A percentile compares a stretch with the other conserved stretches of the same genome.
phyloP scores from a whole-genome alignment of 208 protist species.

The Porcisia deanei region DNA sequence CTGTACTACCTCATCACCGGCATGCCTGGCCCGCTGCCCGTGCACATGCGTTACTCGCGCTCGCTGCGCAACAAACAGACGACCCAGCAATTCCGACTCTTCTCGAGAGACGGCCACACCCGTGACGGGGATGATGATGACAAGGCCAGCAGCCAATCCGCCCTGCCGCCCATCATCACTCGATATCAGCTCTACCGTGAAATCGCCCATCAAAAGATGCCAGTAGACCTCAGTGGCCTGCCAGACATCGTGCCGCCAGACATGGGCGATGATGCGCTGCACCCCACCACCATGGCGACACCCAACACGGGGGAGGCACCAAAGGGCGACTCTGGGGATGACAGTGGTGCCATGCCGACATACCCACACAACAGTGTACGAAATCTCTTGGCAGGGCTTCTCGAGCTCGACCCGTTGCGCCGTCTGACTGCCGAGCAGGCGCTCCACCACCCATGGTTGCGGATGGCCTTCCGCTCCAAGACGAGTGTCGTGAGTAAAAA shows the following conservation, averaged over 20 bases:
- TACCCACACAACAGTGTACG: constrained; percentile 50
- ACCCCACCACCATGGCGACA: background rate
- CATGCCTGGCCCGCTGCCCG: constrained; percentile 43
- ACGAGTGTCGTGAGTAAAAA: constrained; percentile 13
- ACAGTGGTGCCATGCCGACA: background rate
- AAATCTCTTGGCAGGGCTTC: constrained; percentile 55
- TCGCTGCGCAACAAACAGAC: constrained; percentile 20
- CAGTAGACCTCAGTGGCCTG: constrained; percentile 53
- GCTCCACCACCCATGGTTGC: constrained; percentile 71
- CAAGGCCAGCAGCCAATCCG: background rate
- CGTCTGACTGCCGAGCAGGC: constrained; percentile 73
- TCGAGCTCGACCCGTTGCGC: constrained; percentile 56
- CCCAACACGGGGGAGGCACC: background rate
- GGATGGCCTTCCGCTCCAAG: constrained; percentile 38
- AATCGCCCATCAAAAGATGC: constrained; percentile 48
- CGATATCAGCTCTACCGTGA: constrained; percentile 76
- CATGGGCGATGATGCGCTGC: background rate
- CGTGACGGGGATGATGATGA: constrained; percentile 1
- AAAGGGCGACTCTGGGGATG: too few relatives aligned
- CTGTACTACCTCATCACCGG: constrained; percentile 82
- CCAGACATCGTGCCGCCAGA: constrained; percentile 36
- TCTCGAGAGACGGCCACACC: background rate
- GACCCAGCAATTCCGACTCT: background rate
- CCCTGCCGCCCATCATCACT: constrained; percentile 24
- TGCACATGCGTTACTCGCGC: constrained; percentile 46